Evolutionary conservation across 2,329 filamentous ascomycete genomes (phyloP), one percentile per base, ranked within the genome.

Genomic region (Sarocladium brachiariae): DNA sequence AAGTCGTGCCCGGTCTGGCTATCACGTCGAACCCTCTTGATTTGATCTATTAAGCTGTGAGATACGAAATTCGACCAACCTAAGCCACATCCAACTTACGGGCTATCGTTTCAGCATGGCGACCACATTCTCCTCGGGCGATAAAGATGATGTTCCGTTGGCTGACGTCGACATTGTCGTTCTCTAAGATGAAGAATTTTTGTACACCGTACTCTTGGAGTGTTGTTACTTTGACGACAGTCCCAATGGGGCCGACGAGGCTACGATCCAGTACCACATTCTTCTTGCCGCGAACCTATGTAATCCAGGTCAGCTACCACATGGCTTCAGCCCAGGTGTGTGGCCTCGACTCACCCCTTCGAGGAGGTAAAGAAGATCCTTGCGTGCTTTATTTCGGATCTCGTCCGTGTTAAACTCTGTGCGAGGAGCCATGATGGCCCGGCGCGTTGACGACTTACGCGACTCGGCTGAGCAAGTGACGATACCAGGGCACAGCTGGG

Each of bases 181-280:
- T 97, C 69, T 99, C 93, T 43, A 99, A 76, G 63, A 96, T 86
- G 74, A 97, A 99, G 58, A 96, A 89, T 68, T 95, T 95, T 69
- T 97, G 91, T 58, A 99, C 91, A 25, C 95, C 95, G 72, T 97
- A 96, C 63, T 99, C 93, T 65, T 97, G 89, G 14, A 96, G 78
- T 9, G 88, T 92, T 19, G 92, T 92, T 63, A 96, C 95, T 67
- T 96, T 96, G 71, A 95, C 89, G 58, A 99, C 86, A 53, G 92
- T 78, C 53, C 91, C 89, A 58, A 99, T 80, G 25, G 91, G 89
- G 21, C 92, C 93, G 58, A 92, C 90, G 59, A 99, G 78, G 60
- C 84, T 85, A 68, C 87, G 88, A 67, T 97, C 92, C 63, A 99
- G 86, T 49, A 99, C 87, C 54, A 99, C 76, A 63, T 96, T 97